These are phyloP conservation scores for Tremella fuciformis DNA, from an alignment of 768 basidiomycete genomes.

Conservation along the genomic window DNA sequence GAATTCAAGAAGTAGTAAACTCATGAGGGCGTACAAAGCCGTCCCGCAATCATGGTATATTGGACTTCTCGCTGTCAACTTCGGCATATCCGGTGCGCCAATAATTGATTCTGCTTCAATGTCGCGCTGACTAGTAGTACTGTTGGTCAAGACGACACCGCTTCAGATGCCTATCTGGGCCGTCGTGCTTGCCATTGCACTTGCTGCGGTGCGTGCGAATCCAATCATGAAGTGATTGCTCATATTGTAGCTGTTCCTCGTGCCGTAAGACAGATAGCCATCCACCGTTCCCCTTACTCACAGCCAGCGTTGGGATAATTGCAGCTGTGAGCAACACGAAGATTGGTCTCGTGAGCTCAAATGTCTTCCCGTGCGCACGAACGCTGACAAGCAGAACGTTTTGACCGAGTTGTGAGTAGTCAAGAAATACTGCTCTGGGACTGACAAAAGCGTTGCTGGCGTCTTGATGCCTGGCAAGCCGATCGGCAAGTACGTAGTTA, in stretches of 20 bases:
- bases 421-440: background rate
- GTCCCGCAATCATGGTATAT: constrained; percentile 51
- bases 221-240: constrained; percentile 6
- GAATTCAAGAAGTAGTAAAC: constrained; percentile 28
- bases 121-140: constrained; percentile 24
- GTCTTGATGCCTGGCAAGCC: constrained; percentile 51
- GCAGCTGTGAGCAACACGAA: constrained; percentile 51
- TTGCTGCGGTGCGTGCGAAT: constrained; percentile 36
- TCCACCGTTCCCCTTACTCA: constrained; percentile 2
- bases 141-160: constrained; percentile 47
- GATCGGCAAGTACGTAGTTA: constrained; percentile 47
- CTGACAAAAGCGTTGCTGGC: constrained; percentile 43
- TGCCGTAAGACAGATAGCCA: constrained; percentile 31
- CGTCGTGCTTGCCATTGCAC: constrained; percentile 43
- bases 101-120: background rate
- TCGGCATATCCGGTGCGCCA: constrained; percentile 38
- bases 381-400: constrained; percentile 46
- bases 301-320: constrained; percentile 46
- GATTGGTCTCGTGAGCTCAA: constrained; percentile 44
- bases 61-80: constrained; percentile 41
- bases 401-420: constrained; percentile 50
- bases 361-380: background rate
- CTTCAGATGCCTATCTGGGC: constrained; percentile 53
- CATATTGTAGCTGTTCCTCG: constrained; percentile 40
- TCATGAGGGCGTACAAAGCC: constrained; percentile 45